Evolutionary conservation across 225 moss, liverwort and hornwort species (phyloP), one percentile per base, ranked within the genome.

Genomic region (Sphagnum contortum): DNA sequence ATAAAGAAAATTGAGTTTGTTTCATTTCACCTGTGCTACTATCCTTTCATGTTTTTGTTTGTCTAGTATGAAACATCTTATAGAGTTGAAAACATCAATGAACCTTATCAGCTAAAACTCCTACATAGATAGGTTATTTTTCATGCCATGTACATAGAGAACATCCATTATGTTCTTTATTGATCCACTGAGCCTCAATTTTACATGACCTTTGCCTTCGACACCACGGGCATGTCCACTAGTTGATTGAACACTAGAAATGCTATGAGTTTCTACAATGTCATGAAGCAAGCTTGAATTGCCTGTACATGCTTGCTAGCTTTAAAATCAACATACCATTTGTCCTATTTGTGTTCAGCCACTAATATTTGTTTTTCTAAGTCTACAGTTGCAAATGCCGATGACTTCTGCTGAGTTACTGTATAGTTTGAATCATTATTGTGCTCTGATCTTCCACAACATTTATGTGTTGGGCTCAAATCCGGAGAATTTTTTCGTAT

Each of bases 71-170:
- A 58, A 58, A 58, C 58, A 58, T 58, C 12, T 58, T 29, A 5
- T 58, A 58, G 58, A 58, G n/a, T 29, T 12, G n/a, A 58, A 58
- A 5, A 58, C 14, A 58, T 5, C 58, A 5, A 29, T 58, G 14
- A 58, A 5, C 58, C 6, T n/a, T 58, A 58, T 58, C 58, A 58
- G 14, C 58, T n/a, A 52, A 5, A 9, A 9, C 51, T 9, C 51
- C 51, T 9, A 52, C 51, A 58, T 5, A 58, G 12, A 58, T 5
- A 58, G 12, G 58, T 58, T 58, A 5, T 4, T 58, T 12, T 58
- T 58, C 58, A 58, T 58, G n/a, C 58, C 58, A 58, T 6, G 58
- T n/a, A 58, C 58, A 58, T 29, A 58, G 12, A 58, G 58, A 58
- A 58, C 58, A 58, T 58, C 10, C 12, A n/a, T 5, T 5, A 58